These are phyloP conservation scores for Elsinoe batatas DNA, from an alignment of 2,329 filamentous ascomycete genomes.

Conservation along the genomic window DNA sequence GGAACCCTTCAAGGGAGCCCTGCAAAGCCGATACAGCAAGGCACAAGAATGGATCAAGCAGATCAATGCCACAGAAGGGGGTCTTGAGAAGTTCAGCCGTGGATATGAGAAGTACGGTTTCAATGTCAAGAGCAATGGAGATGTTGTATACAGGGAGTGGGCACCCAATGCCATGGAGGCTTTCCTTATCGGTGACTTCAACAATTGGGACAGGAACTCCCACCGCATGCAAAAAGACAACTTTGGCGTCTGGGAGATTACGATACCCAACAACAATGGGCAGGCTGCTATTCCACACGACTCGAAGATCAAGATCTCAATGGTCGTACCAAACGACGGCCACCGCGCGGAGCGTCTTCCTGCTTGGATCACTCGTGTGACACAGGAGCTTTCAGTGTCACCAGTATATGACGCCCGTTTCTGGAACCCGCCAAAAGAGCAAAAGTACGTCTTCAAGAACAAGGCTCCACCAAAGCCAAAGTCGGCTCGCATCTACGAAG, in stretches of 20 bases:
- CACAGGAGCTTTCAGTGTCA: conserved; percentile 81
- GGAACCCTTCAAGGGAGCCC: conserved; percentile 66
- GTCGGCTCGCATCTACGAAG: conserved; percentile 91
- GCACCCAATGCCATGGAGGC: conserved; percentile 80
- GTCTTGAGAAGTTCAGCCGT: conserved; percentile 82
- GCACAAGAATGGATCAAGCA: conserved; percentile 78
- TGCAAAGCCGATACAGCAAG: conserved; percentile 67
- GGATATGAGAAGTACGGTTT: conserved; percentile 82
- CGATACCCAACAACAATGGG: conserved; percentile 62
- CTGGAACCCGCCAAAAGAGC: conserved; percentile 77
- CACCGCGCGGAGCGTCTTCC: conserved; percentile 73
- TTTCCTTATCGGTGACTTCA: conserved; percentile 89
- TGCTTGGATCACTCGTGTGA: conserved; percentile 95
- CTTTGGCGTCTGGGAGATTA: conserved; percentile 81
- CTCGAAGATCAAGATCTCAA: conserved; percentile 85
- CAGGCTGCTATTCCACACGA: conserved; percentile 77
- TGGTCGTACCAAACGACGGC: conserved; percentile 69
- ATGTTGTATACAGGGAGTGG: conserved; percentile 91
- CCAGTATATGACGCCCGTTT: conserved; percentile 91
- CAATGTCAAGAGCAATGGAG: conserved; percentile 69
- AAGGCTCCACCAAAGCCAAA: conserved; percentile 68
- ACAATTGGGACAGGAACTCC: conserved; percentile 75
- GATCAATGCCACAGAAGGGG: conserved; percentile 75
- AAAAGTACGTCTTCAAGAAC: conserved; percentile 80
- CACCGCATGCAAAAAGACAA: conserved; percentile 79